Percentiles rank a stretch among this genome's conserved stretches.
These are phyloP conservation scores for Chrysoporthe cubensis DNA, from an alignment of 2,329 filamentous ascomycete species.

Conservation along the genomic window DNA sequence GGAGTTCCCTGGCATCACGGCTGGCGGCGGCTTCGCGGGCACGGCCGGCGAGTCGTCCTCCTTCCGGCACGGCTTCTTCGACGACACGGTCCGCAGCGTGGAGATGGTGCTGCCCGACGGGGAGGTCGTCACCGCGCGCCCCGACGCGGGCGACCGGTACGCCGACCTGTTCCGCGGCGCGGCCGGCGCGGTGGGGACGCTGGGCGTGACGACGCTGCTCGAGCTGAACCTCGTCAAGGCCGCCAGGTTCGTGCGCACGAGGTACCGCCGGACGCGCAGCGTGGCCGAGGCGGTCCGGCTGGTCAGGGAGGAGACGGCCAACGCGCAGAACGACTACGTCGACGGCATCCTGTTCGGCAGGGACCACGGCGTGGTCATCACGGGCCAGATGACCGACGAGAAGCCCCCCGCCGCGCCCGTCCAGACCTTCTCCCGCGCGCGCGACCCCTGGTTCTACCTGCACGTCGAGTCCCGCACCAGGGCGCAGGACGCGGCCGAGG, in stretches of 20 bases:
- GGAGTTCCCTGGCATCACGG: conserved; percentile 78
- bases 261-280: conserved; percentile 60
- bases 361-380: conserved; percentile 67
- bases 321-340: conserved; percentile 65
- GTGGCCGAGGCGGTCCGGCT: conserved; percentile 51
- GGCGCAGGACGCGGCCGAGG: conserved; percentile 37
- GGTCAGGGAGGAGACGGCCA: conserved; percentile 51
- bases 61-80: conserved; percentile 74
- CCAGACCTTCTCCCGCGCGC: conserved; percentile 61
- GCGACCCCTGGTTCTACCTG: conserved; percentile 78
- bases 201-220: conserved; percentile 69
- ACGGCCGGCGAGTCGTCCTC: conserved; percentile 72
- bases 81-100: conserved; percentile 63
- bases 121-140: conserved; percentile 58
- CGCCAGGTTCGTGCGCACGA: conserved; percentile 63
- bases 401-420: conserved; percentile 41
- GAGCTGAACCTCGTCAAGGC: conserved; percentile 67
- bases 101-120: conserved; percentile 74
- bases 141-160: conserved; percentile 14
- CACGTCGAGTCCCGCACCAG: conserved; percentile 59
- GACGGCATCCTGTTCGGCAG: conserved; percentile 72
- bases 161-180: conserved; percentile 63
- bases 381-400: conserved; percentile 63
- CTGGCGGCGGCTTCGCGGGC: conserved; percentile 72
- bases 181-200: conserved; percentile 68